phyloP scores from a whole-genome alignment of 495 filamentous ascomycete genomes.

The Glonium stellatum region DNA sequence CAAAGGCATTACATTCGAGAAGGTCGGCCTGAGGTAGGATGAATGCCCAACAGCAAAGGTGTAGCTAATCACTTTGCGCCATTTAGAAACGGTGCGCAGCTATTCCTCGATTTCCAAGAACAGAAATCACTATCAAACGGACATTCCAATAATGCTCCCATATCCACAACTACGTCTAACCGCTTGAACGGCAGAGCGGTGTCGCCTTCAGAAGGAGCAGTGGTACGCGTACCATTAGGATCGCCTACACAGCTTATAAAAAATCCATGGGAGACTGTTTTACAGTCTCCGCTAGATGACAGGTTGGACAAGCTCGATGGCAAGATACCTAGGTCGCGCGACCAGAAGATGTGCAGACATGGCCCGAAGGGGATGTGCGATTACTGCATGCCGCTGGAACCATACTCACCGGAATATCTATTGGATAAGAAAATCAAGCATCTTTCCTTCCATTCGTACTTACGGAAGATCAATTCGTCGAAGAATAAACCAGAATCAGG shows the following conservation, averaged over 20 bases:
- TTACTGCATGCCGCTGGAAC: constrained; percentile 97
- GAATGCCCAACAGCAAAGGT: constrained; percentile 2
- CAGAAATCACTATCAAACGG: constrained; percentile 46
- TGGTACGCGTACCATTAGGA: constrained; percentile 49
- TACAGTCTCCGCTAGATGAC: constrained; percentile 81
- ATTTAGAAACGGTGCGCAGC: constrained; percentile 76
- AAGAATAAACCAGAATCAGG: constrained; percentile 93
- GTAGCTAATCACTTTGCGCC: not conserved
- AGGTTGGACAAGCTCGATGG: constrained; percentile 81
- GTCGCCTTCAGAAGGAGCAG: constrained; percentile 57
- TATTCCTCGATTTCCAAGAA: constrained; percentile 75
- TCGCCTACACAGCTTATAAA: constrained; percentile 59
- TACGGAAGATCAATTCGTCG: constrained; percentile 88
- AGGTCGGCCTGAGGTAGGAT: constrained; percentile 62
- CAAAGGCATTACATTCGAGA: constrained; percentile 56
- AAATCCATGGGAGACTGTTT: constrained; percentile 88
- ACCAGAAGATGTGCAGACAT: constrained; percentile 88
- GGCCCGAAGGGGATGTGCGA: constrained; percentile 98
- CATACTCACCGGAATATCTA: constrained; percentile 80
- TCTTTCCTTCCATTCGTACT: constrained; percentile 87
- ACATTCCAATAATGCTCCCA: constrained; percentile 34
- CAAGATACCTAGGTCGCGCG: constrained; percentile 73
- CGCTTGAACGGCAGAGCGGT: constrained; percentile 75
- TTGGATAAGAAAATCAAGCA: constrained; percentile 97
- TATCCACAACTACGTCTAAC: constrained; percentile 34